Percentiles rank a stretch among this genome's conserved stretches.
These are phyloP conservation scores for Cryptococcus sp. DNA, from an alignment of 1,284 basidiomycete genomes.

Conservation along the genomic window DNA sequence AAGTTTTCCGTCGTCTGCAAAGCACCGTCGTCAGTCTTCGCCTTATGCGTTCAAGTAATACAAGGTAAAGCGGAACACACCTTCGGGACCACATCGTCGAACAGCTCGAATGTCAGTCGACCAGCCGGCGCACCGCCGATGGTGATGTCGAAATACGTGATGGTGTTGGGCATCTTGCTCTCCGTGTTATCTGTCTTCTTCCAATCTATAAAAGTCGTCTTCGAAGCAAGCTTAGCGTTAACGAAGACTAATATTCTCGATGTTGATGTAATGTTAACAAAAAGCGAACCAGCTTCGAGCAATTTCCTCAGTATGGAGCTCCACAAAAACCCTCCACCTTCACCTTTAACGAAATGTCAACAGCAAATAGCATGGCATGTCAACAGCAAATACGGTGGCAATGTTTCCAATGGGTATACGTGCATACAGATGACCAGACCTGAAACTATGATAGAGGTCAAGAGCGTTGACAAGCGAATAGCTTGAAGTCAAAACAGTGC, in stretches of 20 bases:
- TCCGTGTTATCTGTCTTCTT: background rate
- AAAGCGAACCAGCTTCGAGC: slow-evolving; percentile 1
- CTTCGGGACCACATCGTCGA: slow-evolving; percentile 62
- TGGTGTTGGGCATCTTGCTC: slow-evolving; percentile 48
- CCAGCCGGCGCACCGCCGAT: slow-evolving; percentile 63
- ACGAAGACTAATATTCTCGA: background rate
- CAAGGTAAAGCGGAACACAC: slow-evolving; percentile 16
- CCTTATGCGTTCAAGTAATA: background rate
- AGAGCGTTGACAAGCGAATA: background rate
- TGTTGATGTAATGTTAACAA: background rate
- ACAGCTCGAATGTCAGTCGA: slow-evolving; percentile 80
- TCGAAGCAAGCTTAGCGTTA: background rate
- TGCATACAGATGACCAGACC: slow-evolving; percentile 12
- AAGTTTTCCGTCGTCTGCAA: slow-evolving; percentile 78
- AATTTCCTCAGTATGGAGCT: background rate
- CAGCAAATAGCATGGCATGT: background rate
- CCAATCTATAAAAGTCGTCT: background rate
- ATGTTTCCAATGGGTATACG: slow-evolving; percentile 8
- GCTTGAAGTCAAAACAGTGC: background rate
- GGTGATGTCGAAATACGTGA: slow-evolving; percentile 72
- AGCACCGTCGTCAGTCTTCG: background rate
- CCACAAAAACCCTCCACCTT: background rate
- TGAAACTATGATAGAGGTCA: background rate
- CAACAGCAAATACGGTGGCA: no score
- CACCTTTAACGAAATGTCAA: no score